Base-by-base conservation (phyloP, 305 asterid genomes). In the Coffea humblotiana region DNA sequence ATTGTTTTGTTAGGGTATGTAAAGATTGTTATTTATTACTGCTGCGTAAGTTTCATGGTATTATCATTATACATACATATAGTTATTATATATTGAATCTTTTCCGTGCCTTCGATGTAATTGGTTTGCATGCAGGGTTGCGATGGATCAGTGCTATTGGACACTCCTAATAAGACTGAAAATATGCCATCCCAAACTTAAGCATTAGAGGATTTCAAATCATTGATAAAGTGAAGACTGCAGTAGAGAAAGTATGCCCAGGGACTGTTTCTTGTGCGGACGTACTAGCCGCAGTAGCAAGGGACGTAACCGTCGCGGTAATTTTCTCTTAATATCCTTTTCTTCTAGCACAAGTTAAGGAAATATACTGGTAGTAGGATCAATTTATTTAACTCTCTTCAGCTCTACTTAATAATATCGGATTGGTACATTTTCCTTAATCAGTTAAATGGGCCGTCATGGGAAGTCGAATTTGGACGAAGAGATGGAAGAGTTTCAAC, bases 401-500 rank as follows among this genome's bases (percentile, higher is more conserved):
- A 61, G 11, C 14, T 61, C 29, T 61, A 61, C 29, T 8, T 29
- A 8, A 61, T 3, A 29, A 37, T 2, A 13, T 15, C 29, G 29
- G 29, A 29, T 32, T 64, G 13, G 29, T 29, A 29, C 7, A 61
- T 15, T 58, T 40, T 43, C 11, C 14, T 37, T 8, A 29, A 25
- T 35, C 86, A 92, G 93, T 45, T 87, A 4, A 78, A 81, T 5
- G 95, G 95, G 61, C 89, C 87, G 11, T 72, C 65, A 16, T 92
- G 94, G 93, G 79, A 85, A 51, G 97, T 90, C 6, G 92, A 92
- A 0, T 85, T 90, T 82, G 97, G 97, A 77, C 80, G 93, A 82
- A 89, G 89, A 74, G 97, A 92, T 67, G 95, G 97, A 81, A 87
- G 79, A 58, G 87, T 88, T n/a, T 90, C 97, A 1, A 80, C 45